These are phyloP conservation scores for Nakazawaea holstii DNA, from an alignment of 805 yeast genomes.

Conservation along the genomic window DNA sequence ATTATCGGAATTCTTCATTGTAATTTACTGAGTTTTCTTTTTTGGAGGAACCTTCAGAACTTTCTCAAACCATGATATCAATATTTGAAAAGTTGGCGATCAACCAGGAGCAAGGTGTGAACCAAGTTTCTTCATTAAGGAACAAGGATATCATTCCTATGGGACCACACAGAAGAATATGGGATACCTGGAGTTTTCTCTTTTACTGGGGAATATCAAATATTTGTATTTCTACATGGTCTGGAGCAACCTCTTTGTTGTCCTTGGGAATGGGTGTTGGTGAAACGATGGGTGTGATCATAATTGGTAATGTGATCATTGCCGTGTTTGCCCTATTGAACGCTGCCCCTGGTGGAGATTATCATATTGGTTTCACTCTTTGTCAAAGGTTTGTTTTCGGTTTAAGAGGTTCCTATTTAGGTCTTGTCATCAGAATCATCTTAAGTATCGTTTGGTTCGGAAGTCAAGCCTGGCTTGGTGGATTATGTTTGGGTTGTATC, in stretches of 20 bases:
- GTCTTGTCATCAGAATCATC: slow-evolving; percentile 37
- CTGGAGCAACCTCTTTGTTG: slow-evolving; percentile 21
- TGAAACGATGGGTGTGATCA: slow-evolving; percentile 38
- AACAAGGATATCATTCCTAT: slow-evolving; percentile 40
- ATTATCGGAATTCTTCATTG: background rate
- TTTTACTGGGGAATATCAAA: slow-evolving; percentile 36
- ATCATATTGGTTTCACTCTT: slow-evolving; percentile 46
- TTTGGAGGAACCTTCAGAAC: too few relatives aligned
- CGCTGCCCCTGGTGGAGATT: slow-evolving; percentile 42
- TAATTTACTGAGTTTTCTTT: too few relatives aligned
- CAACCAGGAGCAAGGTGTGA: background rate
- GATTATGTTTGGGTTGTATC: slow-evolving; percentile 33
- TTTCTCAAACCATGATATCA: too few relatives aligned
- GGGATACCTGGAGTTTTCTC: slow-evolving; percentile 39
- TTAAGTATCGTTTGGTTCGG: slow-evolving; percentile 43
- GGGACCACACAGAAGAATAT: slow-evolving; percentile 38
- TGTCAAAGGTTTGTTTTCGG: slow-evolving; percentile 41
- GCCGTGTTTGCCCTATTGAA: slow-evolving; percentile 37
- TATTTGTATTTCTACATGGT: slow-evolving; percentile 5
- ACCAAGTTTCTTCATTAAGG: slow-evolving; percentile 3
- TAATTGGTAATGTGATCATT: slow-evolving; percentile 42
- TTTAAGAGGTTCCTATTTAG: slow-evolving; percentile 36
- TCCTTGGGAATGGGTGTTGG: slow-evolving; percentile 39
- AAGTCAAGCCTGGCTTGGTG: slow-evolving; percentile 42
- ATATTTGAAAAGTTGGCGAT: too few relatives aligned